Percentiles rank a stretch among this genome's conserved stretches.
Conservation (phyloP, 257 asterid genomes). For the Solanum gandarillasii region DNA sequence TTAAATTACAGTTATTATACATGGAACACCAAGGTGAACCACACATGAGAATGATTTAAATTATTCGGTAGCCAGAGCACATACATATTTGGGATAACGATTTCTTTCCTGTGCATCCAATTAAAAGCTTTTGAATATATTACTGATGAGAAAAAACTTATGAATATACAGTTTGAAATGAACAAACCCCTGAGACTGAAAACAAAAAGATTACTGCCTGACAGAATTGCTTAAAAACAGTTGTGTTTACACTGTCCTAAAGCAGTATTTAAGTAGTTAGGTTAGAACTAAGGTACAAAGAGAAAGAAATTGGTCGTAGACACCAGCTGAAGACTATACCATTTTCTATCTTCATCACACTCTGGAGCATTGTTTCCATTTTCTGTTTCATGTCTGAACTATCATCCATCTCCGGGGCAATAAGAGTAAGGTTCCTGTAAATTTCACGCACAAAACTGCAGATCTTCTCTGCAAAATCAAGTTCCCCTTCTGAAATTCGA, state of each 20-base stretch:
- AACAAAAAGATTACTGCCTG: background rate
- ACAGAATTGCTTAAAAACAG: background rate
- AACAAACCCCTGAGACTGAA: background rate
- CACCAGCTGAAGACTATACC: constrained; percentile 31
- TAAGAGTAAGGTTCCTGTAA: constrained; percentile 55
- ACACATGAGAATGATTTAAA: background rate
- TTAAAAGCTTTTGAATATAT: background rate
- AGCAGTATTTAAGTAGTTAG: background rate
- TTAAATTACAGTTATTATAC: background rate
- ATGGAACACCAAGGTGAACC: background rate
- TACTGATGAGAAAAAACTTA: background rate
- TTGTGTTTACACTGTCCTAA: background rate
- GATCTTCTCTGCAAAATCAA: constrained; percentile 71
- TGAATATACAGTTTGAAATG: background rate
- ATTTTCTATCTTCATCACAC: constrained; percentile 78
- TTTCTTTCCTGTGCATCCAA: too few relatives aligned
- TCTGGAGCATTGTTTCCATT: constrained; percentile 96
- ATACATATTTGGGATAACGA: background rate
- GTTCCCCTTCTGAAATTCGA: constrained; percentile 90
- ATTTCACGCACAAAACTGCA: constrained; percentile 84
- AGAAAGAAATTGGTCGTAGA: background rate
- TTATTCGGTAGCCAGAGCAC: background rate
- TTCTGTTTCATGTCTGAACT: constrained; percentile 69
- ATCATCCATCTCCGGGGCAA: constrained; percentile 78
- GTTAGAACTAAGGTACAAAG: background rate